Evolutionary conservation across 768 basidiomycete genomes (phyloP).

Genomic region (Lactarius psammicola): DNA sequence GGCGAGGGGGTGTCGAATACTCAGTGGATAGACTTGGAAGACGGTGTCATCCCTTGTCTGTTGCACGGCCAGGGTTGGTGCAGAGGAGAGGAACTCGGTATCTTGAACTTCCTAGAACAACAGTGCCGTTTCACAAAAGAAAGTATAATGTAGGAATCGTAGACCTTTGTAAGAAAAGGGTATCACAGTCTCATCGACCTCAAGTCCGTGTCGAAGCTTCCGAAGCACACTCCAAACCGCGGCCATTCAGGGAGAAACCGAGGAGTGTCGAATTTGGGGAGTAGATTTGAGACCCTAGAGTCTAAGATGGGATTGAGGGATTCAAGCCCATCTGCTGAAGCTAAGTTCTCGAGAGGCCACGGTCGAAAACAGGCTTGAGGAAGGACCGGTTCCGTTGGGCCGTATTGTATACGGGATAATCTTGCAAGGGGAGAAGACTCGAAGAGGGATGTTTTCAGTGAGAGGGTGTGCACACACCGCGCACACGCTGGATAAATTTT

Average conservation of each 20-base stretch:
- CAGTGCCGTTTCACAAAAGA: conserved; percentile 98
- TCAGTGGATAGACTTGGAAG: too few relatives aligned
- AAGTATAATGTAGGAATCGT: conserved; percentile 95
- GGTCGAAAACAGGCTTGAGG: conserved; percentile 86
- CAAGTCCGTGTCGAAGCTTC: conserved; percentile 89
- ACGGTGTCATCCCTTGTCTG: conserved; percentile 93
- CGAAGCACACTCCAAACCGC: conserved; percentile 85
- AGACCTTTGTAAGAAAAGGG: conserved; percentile 59
- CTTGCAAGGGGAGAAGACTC: too few relatives aligned
- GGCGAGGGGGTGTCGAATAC: too few relatives aligned
- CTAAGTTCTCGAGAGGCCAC: conserved; percentile 81
- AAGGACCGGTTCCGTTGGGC: conserved; percentile 57
- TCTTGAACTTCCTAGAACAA: conserved; percentile 98
- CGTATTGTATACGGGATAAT: conserved; percentile 85
- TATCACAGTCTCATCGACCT: conserved; percentile 91
- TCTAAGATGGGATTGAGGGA: conserved; percentile 92
- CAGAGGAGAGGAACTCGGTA: conserved; percentile 96
- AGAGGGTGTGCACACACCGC: too few relatives aligned
- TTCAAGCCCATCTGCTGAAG: conserved; percentile 85
- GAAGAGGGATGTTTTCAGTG: too few relatives aligned
- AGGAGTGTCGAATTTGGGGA: conserved; percentile 92
- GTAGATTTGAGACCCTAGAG: conserved; percentile 84
- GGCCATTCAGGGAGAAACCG: conserved; percentile 91
- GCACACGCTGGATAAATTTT: too few relatives aligned
- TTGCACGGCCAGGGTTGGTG: conserved; percentile 95